Evolutionary conservation across 208 protist genomes (phyloP), one percentile per base, ranked within the genome.

Genomic region (Trichomonas gallinae): DNA sequence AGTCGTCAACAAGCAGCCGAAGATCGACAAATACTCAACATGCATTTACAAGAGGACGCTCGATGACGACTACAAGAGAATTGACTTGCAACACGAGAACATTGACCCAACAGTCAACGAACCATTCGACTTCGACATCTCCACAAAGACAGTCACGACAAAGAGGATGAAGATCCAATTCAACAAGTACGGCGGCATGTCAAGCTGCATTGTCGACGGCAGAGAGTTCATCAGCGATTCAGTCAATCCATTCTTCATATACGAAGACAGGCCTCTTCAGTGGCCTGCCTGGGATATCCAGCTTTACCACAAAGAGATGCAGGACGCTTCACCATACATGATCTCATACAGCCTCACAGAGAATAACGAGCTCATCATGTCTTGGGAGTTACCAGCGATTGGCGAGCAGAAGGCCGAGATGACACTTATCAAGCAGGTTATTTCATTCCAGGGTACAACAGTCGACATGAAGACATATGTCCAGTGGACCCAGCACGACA

Each of bases 251-350:
- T 51, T 93, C 45, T 42, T 48, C 42, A 17, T 93, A 8, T 93
- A 93, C n/a, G 87, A 93, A 51, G 87, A 93, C 44, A 23, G 87
- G 38, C 87, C 87, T 58, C n/a, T 93, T 0, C 42, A 93, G 8
- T 93, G 87, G 87, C 87, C 87, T 17, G 87, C 87, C 36, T 93
- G 87, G 87, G 87, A 93, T 51, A 93, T 93, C 2, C 87, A 93
- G 44, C n/a, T 93, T 21, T 93, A 93, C n/a, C 87, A 93, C n/a
- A 93, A 93, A 51, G 87, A 93, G 38, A 93, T 93, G 87, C 87
- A 93, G 46, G 17, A 48, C 0, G 9, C 6, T 6, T 38, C 44
- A 21, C 87, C 87, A 9, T 36, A 38, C 15, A 49, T 93, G 8
- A 4, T 51, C n/a, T 23, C 40, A 2, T 93, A 42, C 31, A 15